Percentiles rank a stretch among this genome's conserved stretches.
These are phyloP conservation scores for Chlorella sp. DNA, from an alignment of 139 green algal species.

Conservation along the genomic window DNA sequence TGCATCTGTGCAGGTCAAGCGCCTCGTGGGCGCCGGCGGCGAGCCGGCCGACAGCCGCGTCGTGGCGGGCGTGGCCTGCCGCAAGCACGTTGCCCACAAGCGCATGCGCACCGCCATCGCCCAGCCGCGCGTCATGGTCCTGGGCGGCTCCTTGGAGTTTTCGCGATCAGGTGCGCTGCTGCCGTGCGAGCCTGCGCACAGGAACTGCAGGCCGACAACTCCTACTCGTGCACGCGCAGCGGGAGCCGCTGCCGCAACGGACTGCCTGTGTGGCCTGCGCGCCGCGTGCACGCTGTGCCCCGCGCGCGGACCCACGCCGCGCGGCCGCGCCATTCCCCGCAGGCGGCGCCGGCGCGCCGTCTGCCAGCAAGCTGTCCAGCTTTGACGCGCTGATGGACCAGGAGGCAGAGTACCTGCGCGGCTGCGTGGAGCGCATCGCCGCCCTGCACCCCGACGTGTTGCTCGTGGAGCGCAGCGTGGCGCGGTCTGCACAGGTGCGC, in stretches of 20 bases:
- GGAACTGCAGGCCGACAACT: too few species aligned
- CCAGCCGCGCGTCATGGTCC: conserved; percentile 61
- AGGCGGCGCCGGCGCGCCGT: not conserved
- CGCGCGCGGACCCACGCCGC: too few species aligned
- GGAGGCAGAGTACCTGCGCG: conserved; percentile 43
- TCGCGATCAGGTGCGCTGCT: conserved; percentile 31
- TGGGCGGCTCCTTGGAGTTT: conserved; percentile 60
- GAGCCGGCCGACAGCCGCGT: conserved; percentile 47
- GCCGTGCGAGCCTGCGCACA: too few species aligned
- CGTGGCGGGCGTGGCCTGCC: conserved; percentile 65
- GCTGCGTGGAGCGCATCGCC: conserved; percentile 61
- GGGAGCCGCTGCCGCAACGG: not conserved
- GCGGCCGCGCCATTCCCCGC: too few species aligned
- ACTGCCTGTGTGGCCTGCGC: too few species aligned
- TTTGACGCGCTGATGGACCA: conserved; percentile 69
- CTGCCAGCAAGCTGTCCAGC: conserved; percentile 57
- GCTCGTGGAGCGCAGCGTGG: conserved; percentile 78
- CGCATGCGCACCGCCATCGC: conserved; percentile 75
- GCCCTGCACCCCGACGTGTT: conserved; percentile 67
- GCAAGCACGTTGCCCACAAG: conserved; percentile 80
- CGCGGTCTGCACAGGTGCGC: too few species aligned
- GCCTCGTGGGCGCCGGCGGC: conserved; percentile 45
- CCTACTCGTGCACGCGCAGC: too few species aligned
- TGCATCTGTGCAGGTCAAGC: conserved; percentile 63
- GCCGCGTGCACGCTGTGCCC: too few species aligned